Percentiles rank a stretch among this genome's conserved stretches.
These are phyloP conservation scores for Ploettnerulaceae sp. DNA, from an alignment of 2,329 filamentous ascomycete genomes.

Conservation along the genomic window DNA sequence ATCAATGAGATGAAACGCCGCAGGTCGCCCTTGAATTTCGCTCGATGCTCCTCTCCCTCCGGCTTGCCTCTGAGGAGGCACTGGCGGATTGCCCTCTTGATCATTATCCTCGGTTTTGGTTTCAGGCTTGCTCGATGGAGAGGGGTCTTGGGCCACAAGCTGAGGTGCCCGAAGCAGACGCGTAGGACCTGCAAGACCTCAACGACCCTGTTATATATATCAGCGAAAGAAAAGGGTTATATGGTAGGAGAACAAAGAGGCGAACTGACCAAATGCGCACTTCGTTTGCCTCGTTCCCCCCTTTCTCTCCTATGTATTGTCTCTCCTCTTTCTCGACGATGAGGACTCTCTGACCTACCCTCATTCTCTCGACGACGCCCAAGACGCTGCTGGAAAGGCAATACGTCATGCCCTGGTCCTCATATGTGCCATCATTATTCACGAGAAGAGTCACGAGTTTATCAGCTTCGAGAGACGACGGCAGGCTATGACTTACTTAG, in stretches of 20 bases:
- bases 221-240: too few relatives aligned
- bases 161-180: too few relatives aligned
- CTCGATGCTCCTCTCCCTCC: not conserved
- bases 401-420: constrained; percentile 5
- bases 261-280: constrained; percentile 11
- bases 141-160: too few relatives aligned
- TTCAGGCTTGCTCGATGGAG: not conserved
- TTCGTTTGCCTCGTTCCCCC: not conserved
- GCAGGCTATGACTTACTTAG: constrained; percentile 10
- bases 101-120: not conserved
- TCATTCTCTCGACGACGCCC: constrained; percentile 6
- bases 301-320: constrained; percentile 1
- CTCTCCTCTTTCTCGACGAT: constrained; percentile 6
- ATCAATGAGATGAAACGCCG: constrained; percentile 1
- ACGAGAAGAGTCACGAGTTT: constrained; percentile 6
- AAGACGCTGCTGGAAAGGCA: constrained; percentile 5
- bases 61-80: too few relatives aligned
- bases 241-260: constrained; percentile 3
- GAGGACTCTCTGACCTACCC: constrained; percentile 3
- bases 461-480: constrained; percentile 10
- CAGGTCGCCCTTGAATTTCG: not conserved
- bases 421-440: constrained; percentile 6
- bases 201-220: constrained; percentile 11
- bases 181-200: constrained; percentile 7
- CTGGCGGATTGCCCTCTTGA: too few relatives aligned